Percentiles rank a stretch among this genome's conserved stretches.
These are phyloP conservation scores for Quercus ilex DNA, from an alignment of 306 rosid species.

Conservation along the genomic window DNA sequence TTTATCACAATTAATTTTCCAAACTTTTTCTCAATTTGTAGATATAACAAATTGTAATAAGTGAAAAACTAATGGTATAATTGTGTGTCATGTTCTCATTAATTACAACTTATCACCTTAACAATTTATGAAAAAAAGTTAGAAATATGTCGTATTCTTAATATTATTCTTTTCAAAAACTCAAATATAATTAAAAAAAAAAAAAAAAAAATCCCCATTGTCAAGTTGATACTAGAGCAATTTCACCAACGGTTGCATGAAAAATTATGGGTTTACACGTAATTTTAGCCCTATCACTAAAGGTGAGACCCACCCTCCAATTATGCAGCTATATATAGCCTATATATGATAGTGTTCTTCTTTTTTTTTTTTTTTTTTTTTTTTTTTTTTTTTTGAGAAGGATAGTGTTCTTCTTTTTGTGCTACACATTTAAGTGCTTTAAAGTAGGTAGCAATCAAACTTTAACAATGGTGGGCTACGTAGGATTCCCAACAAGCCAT, in stretches of 20 bases:
- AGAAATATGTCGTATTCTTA: no score
- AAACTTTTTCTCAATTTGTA: no score
- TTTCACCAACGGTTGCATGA: background rate
- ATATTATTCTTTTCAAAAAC: no score
- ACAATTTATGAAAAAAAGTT: no score
- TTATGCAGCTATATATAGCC: background rate
- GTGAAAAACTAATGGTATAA: no score
- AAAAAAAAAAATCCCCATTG: background rate
- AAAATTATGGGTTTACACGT: background rate
- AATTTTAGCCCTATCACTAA: background rate
- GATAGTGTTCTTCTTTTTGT: conserved; percentile 5
- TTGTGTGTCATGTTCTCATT: no score
- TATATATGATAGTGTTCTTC: background rate
- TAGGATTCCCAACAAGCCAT: conserved; percentile 44
- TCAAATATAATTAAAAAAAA: background rate
- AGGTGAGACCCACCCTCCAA: conserved; percentile 16
- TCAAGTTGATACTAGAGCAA: background rate
- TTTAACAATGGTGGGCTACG: conserved; percentile 29
- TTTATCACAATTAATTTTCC: no score
- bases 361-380: no score
- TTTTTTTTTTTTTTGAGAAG: no score
- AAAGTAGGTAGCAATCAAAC: conserved; percentile 14
- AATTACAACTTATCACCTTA: no score
- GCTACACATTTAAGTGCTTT: conserved; percentile 30
- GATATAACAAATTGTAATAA: no score